These are phyloP conservation scores for Leccinum rimulosum DNA, from an alignment of 768 basidiomycete species.

Conservation along the genomic window DNA sequence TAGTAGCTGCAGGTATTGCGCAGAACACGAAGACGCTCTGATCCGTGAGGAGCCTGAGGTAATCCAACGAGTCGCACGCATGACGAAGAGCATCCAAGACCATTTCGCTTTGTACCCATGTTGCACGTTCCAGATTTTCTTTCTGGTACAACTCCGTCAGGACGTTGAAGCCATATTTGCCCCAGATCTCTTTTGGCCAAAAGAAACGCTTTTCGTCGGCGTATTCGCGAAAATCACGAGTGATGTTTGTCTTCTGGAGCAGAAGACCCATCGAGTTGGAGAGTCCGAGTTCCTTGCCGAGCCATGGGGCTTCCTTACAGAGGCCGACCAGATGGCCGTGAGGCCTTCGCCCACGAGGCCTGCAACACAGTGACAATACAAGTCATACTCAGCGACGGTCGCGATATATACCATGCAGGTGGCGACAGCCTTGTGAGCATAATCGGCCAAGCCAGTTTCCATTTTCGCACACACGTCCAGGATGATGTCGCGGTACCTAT, in stretches of 20 bases:
- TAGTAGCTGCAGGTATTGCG: too few species aligned
- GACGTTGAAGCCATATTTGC: conserved; percentile 67
- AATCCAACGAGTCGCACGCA: conserved; percentile 25
- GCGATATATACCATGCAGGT: conserved; percentile 5
- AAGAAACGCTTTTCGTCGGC: conserved; percentile 80
- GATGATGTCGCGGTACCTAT: conserved; percentile 71
- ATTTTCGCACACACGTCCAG: conserved; percentile 82
- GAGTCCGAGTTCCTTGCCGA: conserved; percentile 80
- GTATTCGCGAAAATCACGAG: conserved; percentile 93
- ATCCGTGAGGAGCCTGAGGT: too few species aligned
- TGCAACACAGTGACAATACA: conserved; percentile 98
- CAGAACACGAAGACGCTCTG: too few species aligned
- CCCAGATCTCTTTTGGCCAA: conserved; percentile 42
- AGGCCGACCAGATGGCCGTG: conserved; percentile 84
- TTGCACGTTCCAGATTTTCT: conserved; percentile 56
- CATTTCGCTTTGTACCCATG: conserved; percentile 87
- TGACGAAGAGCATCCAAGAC: conserved; percentile 87
- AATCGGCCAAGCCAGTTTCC: conserved; percentile 95
- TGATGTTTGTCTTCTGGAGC: conserved; percentile 97
- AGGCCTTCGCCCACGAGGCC: too few species aligned
- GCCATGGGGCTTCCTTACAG: conserved; percentile 73
- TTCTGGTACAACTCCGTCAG: conserved; percentile 65
- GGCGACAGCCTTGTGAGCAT: conserved; percentile 71
- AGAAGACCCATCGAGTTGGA: conserved; percentile 94
- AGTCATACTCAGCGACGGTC: conserved; percentile 80